Percentiles rank a stretch among this genome's conserved stretches.
Conservation (phyloP, 495 filamentous ascomycete species). For the Penicillium egyptiacum region DNA sequence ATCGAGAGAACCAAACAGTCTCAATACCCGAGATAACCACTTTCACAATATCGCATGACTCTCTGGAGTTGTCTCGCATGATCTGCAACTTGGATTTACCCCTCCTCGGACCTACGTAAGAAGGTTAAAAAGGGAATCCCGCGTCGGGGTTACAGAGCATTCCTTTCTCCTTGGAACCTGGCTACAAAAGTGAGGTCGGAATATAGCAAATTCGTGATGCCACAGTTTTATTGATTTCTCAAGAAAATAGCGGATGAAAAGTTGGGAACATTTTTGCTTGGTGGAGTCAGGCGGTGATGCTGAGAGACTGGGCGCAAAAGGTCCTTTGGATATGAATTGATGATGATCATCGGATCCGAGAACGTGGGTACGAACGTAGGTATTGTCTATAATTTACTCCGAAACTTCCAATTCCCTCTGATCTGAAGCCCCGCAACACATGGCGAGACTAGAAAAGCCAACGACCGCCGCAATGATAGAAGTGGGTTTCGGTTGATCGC, state of each 20-base stretch:
- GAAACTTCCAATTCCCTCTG: neutral
- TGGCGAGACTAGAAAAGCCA: slow-evolving; percentile 11
- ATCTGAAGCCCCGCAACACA: neutral
- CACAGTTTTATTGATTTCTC: neutral
- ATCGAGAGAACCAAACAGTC: neutral
- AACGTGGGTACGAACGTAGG: slow-evolving; percentile 7
- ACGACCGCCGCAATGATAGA: slow-evolving; percentile 23
- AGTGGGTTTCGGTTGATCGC: slow-evolving; percentile 31
- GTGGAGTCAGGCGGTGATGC: slow-evolving; percentile 11
- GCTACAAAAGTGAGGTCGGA: neutral
- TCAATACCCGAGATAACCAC: neutral
- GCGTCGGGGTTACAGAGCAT: slow-evolving; percentile 11
- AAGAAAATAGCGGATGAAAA: slow-evolving; percentile 2
- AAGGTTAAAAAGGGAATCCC: slow-evolving; percentile 18
- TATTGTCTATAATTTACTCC: slow-evolving; percentile 2
- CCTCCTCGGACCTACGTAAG: slow-evolving; percentile 33
- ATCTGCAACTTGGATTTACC: slow-evolving; percentile 33
- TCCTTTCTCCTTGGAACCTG: slow-evolving; percentile 14
- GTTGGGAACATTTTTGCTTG: slow-evolving; percentile 13
- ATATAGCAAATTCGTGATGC: neutral
- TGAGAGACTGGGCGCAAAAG: slow-evolving; percentile 12
- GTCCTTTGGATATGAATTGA: neutral
- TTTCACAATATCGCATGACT: slow-evolving; percentile 26
- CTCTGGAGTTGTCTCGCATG: slow-evolving; percentile 28
- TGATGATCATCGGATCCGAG: slow-evolving; percentile 15